Base-by-base conservation (phyloP, 805 yeast genomes). In the Myxozyma geophila region DNA sequence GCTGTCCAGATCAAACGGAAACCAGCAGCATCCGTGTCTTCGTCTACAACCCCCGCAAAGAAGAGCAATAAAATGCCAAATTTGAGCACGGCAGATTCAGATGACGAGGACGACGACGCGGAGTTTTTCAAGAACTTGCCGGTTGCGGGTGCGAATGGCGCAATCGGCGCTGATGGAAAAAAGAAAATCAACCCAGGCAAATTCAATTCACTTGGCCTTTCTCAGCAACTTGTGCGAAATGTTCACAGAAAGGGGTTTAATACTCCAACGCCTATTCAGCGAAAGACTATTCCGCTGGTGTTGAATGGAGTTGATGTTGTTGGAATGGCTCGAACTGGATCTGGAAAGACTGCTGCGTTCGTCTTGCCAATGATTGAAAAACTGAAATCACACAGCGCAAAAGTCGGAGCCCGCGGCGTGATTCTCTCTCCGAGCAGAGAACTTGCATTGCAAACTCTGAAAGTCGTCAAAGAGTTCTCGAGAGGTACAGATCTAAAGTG, bases 321-420 rank as follows among this genome's bases (percentile, higher is more conserved):
- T 15, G 99, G 98, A 74, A 95, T 95, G 99, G 99, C 99, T 15
- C 84, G 99, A 73, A 95, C 99, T 0, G 99, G 99, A 72, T 90
- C 97, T 33, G 99, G 99, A 81, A 95, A 95, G 74, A 95, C 99
- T 0, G 99, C 99, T 8, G 98, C 99, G 0, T 95, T 95, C 74
- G 83, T 90, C 21, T 78, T 95, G 59, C 99, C 99, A 2, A 81
- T 95, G 80, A 82, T 95, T 68, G 98, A 95, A 71, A 87, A 84
- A 73, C 81, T 93, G 70, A 90, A 90, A 75, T 76, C 85, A 1
- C 98, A 93, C 74, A 85, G 89, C 50, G 92, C 96, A 37, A 89
- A 69, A 54, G 69, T 89, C 50, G 99, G 99, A 67, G 87, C 87
- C 1, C 82, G 99, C 70, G 97, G 97, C 0, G 81, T 95, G 41